Evolutionary conservation across 768 basidiomycete species (phyloP).

Genomic region (Cyathus striatus): DNA sequence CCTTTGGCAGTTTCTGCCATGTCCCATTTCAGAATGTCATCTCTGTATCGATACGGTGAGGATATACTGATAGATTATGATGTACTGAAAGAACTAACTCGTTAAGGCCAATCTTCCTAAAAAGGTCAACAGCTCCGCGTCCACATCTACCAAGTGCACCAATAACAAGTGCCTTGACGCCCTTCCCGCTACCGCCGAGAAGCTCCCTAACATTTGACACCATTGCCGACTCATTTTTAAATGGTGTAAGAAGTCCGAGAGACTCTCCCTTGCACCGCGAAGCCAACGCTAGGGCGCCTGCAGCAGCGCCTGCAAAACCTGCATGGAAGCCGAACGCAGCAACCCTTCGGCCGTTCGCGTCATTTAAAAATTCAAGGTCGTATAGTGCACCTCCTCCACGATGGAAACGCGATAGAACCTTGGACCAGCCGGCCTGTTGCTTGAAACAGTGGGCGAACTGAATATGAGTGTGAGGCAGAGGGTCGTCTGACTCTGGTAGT

Average conservation of each 20-base stretch:
- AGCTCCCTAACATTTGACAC: slow-evolving; percentile 62
- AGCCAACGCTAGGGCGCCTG: slow-evolving; percentile 77
- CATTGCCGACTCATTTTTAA: slow-evolving; percentile 81
- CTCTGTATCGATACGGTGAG: slow-evolving; percentile 37
- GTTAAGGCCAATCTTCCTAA: slow-evolving; percentile 90
- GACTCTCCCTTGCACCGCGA: slow-evolving; percentile 54
- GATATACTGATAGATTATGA: slow-evolving; percentile 2
- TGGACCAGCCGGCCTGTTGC: slow-evolving; percentile 87
- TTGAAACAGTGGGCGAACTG: slow-evolving; percentile 99
- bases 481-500: slow-evolving; percentile 75
- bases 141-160: slow-evolving; percentile 96
- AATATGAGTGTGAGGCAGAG: slow-evolving; percentile 91
- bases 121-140: slow-evolving; percentile 90
- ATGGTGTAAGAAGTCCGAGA: slow-evolving; percentile 74
- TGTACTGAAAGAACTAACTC: slow-evolving; percentile 55
- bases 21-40: slow-evolving; percentile 97
- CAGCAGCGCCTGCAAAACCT: slow-evolving; percentile 97
- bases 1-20: slow-evolving; percentile 95
- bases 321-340: slow-evolving; percentile 99
- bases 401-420: slow-evolving; percentile 81
- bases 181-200: slow-evolving; percentile 65
- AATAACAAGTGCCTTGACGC: slow-evolving; percentile 86
- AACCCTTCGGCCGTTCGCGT: slow-evolving; percentile 80
- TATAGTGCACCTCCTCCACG: slow-evolving; percentile 82
- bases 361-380: slow-evolving; percentile 93